Evolutionary conservation across 2,329 filamentous ascomycete species (phyloP).

Genomic region (Hypoxylon sp.): DNA sequence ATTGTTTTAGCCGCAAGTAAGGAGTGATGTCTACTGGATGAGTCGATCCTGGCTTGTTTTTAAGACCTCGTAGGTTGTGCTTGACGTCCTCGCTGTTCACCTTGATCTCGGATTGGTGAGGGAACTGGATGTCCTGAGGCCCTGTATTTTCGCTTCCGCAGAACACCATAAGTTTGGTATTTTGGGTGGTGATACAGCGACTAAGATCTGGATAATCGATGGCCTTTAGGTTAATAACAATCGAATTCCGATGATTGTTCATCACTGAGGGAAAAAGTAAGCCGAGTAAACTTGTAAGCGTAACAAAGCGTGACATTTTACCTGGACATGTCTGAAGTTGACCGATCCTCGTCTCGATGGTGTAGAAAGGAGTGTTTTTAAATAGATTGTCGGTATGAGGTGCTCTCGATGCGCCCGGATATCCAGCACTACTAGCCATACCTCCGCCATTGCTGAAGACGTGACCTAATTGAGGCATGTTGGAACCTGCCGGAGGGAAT

Average conservation of each 20-base stretch:
- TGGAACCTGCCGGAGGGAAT: constrained; percentile 22
- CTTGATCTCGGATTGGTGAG: constrained; percentile 91
- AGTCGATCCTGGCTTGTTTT: constrained; percentile 96
- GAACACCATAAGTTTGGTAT: constrained; percentile 83
- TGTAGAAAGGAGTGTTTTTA: constrained; percentile 90
- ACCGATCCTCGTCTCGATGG: constrained; percentile 75
- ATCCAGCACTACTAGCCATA: constrained; percentile 24
- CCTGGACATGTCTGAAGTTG: constrained; percentile 78
- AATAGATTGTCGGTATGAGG: constrained; percentile 54
- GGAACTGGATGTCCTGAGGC: constrained; percentile 86
- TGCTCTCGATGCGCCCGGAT: constrained; percentile 33
- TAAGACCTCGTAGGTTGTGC: constrained; percentile 92
- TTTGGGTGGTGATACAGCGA: constrained; percentile 71
- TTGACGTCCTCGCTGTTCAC: constrained; percentile 91
- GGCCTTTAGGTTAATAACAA: constrained; percentile 62
- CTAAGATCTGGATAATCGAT: constrained; percentile 68
- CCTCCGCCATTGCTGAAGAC: constrained; percentile 37
- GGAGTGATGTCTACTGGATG: constrained; percentile 92
- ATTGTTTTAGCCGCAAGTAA: constrained; percentile 76
- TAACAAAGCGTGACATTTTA: constrained; percentile 57
- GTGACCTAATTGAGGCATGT: constrained; percentile 20
- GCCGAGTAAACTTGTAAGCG: background rate
- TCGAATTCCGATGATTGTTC: constrained; percentile 68
- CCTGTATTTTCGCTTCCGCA: constrained; percentile 77
- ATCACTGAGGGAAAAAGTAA: constrained; percentile 60